Conservation (phyloP, 2,329 filamentous ascomycete species). For the Emergomyces pasteurianus region DNA sequence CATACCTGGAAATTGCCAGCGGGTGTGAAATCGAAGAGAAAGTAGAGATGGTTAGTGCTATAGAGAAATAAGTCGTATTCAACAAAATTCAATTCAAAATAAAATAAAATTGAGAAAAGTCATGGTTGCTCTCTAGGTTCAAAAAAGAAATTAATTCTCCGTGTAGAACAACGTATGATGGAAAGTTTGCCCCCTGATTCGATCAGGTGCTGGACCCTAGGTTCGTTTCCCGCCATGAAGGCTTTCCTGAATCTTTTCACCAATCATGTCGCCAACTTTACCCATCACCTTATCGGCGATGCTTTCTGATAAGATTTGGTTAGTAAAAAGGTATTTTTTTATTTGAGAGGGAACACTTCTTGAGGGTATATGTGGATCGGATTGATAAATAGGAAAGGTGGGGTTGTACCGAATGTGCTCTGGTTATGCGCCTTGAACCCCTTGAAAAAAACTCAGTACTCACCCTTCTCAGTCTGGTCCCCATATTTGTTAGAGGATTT, state of each 20-base stretch:
- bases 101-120: too few species aligned
- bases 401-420: neutral
- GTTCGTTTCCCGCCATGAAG: neutral
- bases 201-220: neutral
- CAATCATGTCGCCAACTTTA: constrained; percentile 1
- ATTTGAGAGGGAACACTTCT: neutral
- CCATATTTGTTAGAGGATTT: neutral
- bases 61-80: too few species aligned
- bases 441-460: neutral
- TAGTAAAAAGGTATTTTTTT: neutral
- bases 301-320: neutral
- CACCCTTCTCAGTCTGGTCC: neutral
- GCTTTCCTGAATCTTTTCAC: neutral
- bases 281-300: neutral
- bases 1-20: too few species aligned
- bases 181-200: neutral
- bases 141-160: too few species aligned
- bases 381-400: neutral
- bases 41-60: too few species aligned
- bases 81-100: too few species aligned
- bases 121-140: too few species aligned
- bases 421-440: neutral
- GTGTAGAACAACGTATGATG: neutral
- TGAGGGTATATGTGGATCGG: neutral
- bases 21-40: too few species aligned